Evolutionary conservation across 140 eudicot genomes (phyloP).

Genomic region (Erigeron philadelphicus): DNA sequence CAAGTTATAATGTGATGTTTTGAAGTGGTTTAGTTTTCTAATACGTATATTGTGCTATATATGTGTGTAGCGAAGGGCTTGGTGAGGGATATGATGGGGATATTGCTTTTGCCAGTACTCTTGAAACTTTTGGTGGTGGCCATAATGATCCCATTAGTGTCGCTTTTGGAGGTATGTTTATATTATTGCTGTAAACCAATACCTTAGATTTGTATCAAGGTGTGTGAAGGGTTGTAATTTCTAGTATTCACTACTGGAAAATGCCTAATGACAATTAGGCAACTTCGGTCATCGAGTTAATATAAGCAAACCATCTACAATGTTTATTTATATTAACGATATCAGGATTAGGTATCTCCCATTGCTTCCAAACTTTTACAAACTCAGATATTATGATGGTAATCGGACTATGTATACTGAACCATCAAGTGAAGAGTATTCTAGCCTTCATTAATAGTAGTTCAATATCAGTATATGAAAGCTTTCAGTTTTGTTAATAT

Average conservation of each 20-base stretch:
- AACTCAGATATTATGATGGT: too few species aligned
- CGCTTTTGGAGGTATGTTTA: constrained; percentile 88
- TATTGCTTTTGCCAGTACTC: constrained; percentile 96
- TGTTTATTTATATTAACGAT: background rate
- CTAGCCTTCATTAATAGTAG: too few species aligned
- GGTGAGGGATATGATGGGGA: constrained; percentile 99
- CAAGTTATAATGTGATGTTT: background rate
- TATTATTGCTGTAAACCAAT: background rate
- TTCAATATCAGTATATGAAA: too few species aligned
- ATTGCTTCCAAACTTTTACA: too few species aligned
- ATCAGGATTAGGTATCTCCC: too few species aligned
- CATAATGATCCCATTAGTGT: constrained; percentile 99
- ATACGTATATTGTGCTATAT: constrained; percentile 5
- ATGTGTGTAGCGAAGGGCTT: constrained; percentile 83
- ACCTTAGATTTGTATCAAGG: background rate
- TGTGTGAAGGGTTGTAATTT: background rate
- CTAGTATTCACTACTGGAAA: background rate
- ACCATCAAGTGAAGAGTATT: too few species aligned
- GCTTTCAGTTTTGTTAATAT: background rate
- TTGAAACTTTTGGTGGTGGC: constrained; percentile 95
- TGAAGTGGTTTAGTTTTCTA: background rate
- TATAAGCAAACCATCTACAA: background rate
- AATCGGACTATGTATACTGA: too few species aligned
- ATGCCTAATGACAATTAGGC: too few species aligned
- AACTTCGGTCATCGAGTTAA: too few species aligned